Percentiles rank a stretch among this genome's conserved stretches.
phyloP scores from a whole-genome alignment of 345 rosid genomes.

The Rubroshorea leprosula region DNA sequence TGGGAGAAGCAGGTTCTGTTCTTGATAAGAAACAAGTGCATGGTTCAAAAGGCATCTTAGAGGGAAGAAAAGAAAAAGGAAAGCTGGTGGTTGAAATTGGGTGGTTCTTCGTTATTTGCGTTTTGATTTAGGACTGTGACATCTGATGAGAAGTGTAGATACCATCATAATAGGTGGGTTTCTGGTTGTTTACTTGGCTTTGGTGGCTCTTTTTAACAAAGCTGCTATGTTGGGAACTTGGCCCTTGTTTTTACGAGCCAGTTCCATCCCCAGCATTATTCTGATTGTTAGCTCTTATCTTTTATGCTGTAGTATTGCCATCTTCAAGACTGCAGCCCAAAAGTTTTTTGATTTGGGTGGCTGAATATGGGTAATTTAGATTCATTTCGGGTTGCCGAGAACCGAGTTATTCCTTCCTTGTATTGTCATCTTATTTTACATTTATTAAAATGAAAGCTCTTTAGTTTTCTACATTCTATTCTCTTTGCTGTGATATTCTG shows the following conservation, averaged over 20 bases:
- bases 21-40: constrained; percentile 32
- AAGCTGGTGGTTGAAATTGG: constrained; percentile 8
- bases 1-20: constrained; percentile 18
- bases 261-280: constrained; percentile 13
- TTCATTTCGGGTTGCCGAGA: too few species aligned
- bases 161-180: constrained; percentile 4
- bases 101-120: neutral
- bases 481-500: too few species aligned
- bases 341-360: constrained; percentile 34
- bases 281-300: neutral
- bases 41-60: constrained; percentile 20
- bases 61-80: neutral
- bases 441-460: too few species aligned
- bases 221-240: constrained; percentile 37
- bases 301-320: neutral
- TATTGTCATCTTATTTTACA: too few species aligned
- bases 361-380: constrained; percentile 7
- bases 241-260: constrained; percentile 39
- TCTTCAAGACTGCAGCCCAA: constrained; percentile 28
- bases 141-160: constrained; percentile 30
- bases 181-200: constrained; percentile 13
- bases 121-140: constrained; percentile 3
- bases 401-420: too few species aligned
- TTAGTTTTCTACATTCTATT: too few species aligned
- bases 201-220: constrained; percentile 43